Evolutionary conservation across 108 stramenopile species (phyloP), one percentile per base, ranked within the genome.

Genomic region (Discostella stelligeroides): DNA sequence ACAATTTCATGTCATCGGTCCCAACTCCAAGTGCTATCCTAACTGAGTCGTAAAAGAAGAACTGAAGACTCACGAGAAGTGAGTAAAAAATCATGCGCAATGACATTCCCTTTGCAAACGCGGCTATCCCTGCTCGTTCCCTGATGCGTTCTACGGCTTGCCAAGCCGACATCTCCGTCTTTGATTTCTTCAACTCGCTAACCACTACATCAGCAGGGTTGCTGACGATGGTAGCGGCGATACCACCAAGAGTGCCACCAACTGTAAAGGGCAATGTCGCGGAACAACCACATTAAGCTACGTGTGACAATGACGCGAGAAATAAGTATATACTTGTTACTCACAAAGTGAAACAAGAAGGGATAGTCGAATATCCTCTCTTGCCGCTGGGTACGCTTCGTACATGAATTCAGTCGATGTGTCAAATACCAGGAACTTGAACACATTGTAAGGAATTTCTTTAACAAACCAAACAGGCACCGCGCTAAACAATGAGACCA

Each of bases 181-280:
- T 82, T 20, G 82, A 65, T 51, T 88, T 91, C 71, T 91, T 91
- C 80, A 91, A 76, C 49, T 88, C 87, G 42, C 72, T 79, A 21
- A 91, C 85, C 15, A 86, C 85, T 10, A 72, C 82, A 73, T 91
- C 90, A 0, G 81, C 87, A 9, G 90, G 90, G 50, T 91, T 88
- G 37, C 83, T 84, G 1, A 88, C 84, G 30, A 88, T 54, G 0
- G 90, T 80, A 14, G 90, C 90, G 4, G 69, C 70, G 14, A 88
- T 77, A 4, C 90, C 90, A 25, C 86, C 90, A 11, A 83, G 61
- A 21, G 79, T 85, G 14, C 90, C 90, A 14, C 87, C 83, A 10
- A 80, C 71, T 56, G 55, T 8, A 2, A 45, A n/a, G n/a, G 12
- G 2, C 12, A 11, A 45, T n/a, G 10, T 9, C n/a, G 13, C n/a